Evolutionary conservation across 2,329 filamentous ascomycete species (phyloP).

Genomic region (Arthrobotrys megalospora): DNA sequence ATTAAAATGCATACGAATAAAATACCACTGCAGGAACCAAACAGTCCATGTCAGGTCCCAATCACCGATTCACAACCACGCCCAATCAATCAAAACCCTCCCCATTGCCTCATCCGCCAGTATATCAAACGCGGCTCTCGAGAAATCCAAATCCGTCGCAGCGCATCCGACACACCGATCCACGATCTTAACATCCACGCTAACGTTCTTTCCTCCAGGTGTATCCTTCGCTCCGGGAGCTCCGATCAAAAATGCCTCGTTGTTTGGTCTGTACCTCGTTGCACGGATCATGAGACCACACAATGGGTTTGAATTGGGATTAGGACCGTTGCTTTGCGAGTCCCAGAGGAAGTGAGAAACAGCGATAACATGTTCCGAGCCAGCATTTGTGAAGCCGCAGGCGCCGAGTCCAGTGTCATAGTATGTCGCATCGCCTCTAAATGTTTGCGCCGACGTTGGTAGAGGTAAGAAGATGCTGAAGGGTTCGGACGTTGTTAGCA

Average conservation of each 20-base stretch:
- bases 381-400: conserved; percentile 75
- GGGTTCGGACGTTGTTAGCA: neutral
- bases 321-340: conserved; percentile 70
- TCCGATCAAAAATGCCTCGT: conserved; percentile 48
- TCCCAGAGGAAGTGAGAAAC: conserved; percentile 80
- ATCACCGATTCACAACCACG: conserved; percentile 64
- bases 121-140: conserved; percentile 69
- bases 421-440: conserved; percentile 77
- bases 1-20: neutral
- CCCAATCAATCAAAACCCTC: conserved; percentile 67
- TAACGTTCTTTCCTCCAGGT: conserved; percentile 69
- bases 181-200: conserved; percentile 76
- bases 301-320: conserved; percentile 77
- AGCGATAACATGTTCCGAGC: conserved; percentile 75
- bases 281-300: conserved; percentile 79
- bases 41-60: neutral
- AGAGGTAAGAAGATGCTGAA: conserved; percentile 48
- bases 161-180: conserved; percentile 75
- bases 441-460: conserved; percentile 46
- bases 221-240: conserved; percentile 36
- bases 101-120: conserved; percentile 70
- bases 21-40: neutral
- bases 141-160: conserved; percentile 71
- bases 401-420: conserved; percentile 78
- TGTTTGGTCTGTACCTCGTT: conserved; percentile 68